phyloP scores from a whole-genome alignment of 495 filamentous ascomycete genomes.

The Trichoderma asperelloides region DNA sequence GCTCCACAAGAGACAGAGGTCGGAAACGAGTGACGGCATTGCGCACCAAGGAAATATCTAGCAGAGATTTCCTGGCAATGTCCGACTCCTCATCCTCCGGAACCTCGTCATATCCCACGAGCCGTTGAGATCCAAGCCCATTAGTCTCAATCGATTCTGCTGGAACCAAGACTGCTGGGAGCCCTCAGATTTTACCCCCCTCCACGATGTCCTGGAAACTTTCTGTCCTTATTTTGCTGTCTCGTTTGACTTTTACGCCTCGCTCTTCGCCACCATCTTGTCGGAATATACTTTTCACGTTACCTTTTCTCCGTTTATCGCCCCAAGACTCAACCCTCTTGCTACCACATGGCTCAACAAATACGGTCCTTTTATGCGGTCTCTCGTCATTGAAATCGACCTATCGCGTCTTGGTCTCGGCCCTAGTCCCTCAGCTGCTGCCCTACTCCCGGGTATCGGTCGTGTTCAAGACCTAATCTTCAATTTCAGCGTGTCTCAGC shows the following conservation, averaged over 20 bases:
- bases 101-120: not conserved
- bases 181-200: conserved; percentile 19
- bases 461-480: conserved; percentile 12
- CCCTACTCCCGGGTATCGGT: not conserved
- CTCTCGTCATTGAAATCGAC: conserved; percentile 24
- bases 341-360: conserved; percentile 16
- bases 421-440: conserved; percentile 10
- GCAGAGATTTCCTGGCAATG: not conserved
- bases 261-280: conserved; percentile 19
- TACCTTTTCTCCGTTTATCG: conserved; percentile 19
- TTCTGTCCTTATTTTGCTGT: conserved; percentile 15
- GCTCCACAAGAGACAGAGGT: not conserved
- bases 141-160: conserved; percentile 6
- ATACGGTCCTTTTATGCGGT: conserved; percentile 20
- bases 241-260: conserved; percentile 19
- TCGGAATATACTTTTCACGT: conserved; percentile 24
- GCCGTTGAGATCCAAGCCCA: not conserved
- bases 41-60: not conserved
- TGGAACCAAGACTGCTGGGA: conserved; percentile 13
- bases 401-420: conserved; percentile 19
- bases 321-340: conserved; percentile 9
- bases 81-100: not conserved
- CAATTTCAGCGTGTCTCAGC: conserved; percentile 16
- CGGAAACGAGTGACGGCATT: not conserved
- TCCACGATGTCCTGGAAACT: conserved; percentile 12